A percentile compares a stretch with the other conserved stretches of the same genome.
Evolutionary conservation across 345 rosid species (phyloP).

Genomic region (Aegle marmelos): DNA sequence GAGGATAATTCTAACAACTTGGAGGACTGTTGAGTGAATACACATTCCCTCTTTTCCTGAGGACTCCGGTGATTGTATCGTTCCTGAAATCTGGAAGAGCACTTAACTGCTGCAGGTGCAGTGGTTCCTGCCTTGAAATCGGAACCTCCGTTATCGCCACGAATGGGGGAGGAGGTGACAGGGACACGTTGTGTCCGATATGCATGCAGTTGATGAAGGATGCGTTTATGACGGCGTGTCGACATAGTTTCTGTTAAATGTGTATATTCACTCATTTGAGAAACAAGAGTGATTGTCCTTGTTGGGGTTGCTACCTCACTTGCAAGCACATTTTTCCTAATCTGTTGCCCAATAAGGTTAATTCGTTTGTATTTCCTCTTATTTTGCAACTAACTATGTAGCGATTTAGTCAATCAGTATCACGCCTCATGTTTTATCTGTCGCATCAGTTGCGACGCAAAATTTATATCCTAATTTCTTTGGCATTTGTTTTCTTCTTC

Average conservation of each 20-base stretch:
- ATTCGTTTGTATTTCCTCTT: neutral
- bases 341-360: slow-evolving; percentile 51
- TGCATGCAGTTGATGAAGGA: slow-evolving; percentile 58
- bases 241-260: slow-evolving; percentile 53
- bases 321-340: slow-evolving; percentile 46
- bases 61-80: no score
- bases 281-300: slow-evolving; percentile 53
- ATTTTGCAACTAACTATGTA: neutral
- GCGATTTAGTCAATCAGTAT: no score
- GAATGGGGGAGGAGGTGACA: slow-evolving; percentile 14
- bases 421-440: no score
- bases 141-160: slow-evolving; percentile 4
- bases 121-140: slow-evolving; percentile 28
- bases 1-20: neutral
- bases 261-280: slow-evolving; percentile 50
- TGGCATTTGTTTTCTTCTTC: no score
- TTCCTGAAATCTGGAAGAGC: neutral
- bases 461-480: no score
- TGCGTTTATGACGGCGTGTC: slow-evolving; percentile 52
- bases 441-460: no score
- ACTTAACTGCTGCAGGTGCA: slow-evolving; percentile 26
- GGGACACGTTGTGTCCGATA: slow-evolving; percentile 51
- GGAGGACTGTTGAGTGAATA: neutral
- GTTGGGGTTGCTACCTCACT: slow-evolving; percentile 44
- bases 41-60: no score